Conservation (phyloP, 2,329 filamentous ascomycete genomes). For the Didymella segeticola region DNA sequence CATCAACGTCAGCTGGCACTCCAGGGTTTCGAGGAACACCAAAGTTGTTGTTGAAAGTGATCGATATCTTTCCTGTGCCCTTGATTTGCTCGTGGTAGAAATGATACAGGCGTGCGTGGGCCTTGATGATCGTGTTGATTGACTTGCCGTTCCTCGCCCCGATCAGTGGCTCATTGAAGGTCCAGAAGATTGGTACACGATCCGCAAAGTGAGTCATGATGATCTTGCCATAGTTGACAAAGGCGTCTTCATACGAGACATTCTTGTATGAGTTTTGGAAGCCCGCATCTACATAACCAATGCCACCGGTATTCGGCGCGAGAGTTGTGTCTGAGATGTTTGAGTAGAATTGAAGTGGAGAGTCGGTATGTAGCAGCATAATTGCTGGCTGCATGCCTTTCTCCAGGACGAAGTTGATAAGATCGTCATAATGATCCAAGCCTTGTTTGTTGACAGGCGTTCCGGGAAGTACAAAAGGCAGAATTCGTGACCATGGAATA, state of each 20-base stretch:
- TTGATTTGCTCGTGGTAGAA: conserved; percentile 63
- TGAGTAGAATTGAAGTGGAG: conserved; percentile 53
- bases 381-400: conserved; percentile 59
- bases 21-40: conserved; percentile 46
- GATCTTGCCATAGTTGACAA: conserved; percentile 62
- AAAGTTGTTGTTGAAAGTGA: conserved; percentile 57
- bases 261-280: conserved; percentile 51
- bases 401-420: conserved; percentile 58
- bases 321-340: conserved; percentile 38
- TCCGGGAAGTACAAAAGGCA: conserved; percentile 59
- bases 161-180: conserved; percentile 61
- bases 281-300: conserved; percentile 41
- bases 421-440: conserved; percentile 62
- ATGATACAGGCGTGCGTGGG: conserved; percentile 58
- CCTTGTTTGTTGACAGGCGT: conserved; percentile 60
- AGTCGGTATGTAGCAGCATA: conserved; percentile 60
- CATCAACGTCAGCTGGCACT: conserved; percentile 54
- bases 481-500: conserved; percentile 60
- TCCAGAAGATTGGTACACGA: conserved; percentile 60
- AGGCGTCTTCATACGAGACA: conserved; percentile 58
- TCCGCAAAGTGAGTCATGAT: conserved; percentile 60
- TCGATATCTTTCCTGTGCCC: conserved; percentile 57
- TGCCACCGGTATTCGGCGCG: conserved; percentile 30
- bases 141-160: conserved; percentile 53
- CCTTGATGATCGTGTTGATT: conserved; percentile 44